Evolutionary conservation across 2,329 filamentous ascomycete genomes (phyloP).

Genomic region (Cercospora sp.): DNA sequence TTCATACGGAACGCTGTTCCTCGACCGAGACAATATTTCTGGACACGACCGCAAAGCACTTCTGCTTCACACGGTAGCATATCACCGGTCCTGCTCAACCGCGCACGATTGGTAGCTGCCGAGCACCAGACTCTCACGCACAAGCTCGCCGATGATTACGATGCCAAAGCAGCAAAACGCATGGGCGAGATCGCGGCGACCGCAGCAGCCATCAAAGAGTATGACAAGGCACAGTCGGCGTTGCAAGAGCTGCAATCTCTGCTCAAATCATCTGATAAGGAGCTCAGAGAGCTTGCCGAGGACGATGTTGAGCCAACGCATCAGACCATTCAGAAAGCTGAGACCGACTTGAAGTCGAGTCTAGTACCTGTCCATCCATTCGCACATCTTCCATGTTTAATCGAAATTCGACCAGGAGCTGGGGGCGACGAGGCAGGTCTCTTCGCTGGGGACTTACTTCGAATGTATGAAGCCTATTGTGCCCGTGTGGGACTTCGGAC

Average conservation of each 20-base stretch:
- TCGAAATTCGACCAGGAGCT: slow-evolving; percentile 89
- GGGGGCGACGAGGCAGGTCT: slow-evolving; percentile 89
- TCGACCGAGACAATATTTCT: background rate
- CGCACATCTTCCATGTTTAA: slow-evolving; percentile 80
- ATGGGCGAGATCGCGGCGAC: slow-evolving; percentile 58
- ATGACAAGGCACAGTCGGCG: slow-evolving; percentile 60
- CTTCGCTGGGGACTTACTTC: slow-evolving; percentile 82
- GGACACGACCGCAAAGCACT: slow-evolving; percentile 5
- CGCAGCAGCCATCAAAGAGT: slow-evolving; percentile 56
- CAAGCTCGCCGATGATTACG: slow-evolving; percentile 57
- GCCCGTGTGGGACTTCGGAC: slow-evolving; percentile 65
- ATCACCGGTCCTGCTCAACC: slow-evolving; percentile 56
- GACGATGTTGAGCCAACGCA: slow-evolving; percentile 72
- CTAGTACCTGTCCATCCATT: slow-evolving; percentile 89
- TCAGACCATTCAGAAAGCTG: slow-evolving; percentile 62
- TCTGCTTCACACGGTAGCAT: slow-evolving; percentile 38
- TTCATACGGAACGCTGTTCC: background rate
- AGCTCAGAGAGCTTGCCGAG: slow-evolving; percentile 60
- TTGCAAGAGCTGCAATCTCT: slow-evolving; percentile 72
- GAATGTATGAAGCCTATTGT: slow-evolving; percentile 87
- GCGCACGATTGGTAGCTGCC: slow-evolving; percentile 56
- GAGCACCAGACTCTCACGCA: slow-evolving; percentile 58
- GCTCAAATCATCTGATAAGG: slow-evolving; percentile 59
- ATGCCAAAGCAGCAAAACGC: slow-evolving; percentile 58
- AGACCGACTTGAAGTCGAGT: slow-evolving; percentile 68